Evolutionary conservation across 257 asterid genomes (phyloP), one percentile per base, ranked within the genome.

Genomic region (Scutellaria barbata): DNA sequence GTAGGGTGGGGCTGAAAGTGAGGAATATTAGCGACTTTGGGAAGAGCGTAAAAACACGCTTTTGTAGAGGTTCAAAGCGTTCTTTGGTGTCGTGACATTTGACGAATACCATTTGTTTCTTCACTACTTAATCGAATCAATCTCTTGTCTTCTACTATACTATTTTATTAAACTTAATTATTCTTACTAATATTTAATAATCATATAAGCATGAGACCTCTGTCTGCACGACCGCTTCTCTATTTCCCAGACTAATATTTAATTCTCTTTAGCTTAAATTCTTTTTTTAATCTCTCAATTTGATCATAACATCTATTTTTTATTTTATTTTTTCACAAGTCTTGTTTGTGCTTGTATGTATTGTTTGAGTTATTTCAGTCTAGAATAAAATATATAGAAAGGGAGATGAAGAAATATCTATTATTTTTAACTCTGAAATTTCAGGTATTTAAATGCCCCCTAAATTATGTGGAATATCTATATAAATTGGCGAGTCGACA

Each of bases 221-320:
- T 66, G 68, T 81, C 77, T 81, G 87, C 95, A 81, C 89, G 96
- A 80, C 88, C 76, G 92, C 69, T 16, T 85, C 89, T 75, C 95
- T 69, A 71, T 51, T 81, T 65, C 75, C 85, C 43, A 79, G 20
- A 25, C 63, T 63, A 72, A n/a, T 50, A 14, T 55, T 30, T 47
- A 69, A 59, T 43, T 40, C 10, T 25, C 43, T 8, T 71, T 46
- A 48, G 25, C 10, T 58, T 45, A 43, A 47, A 12, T 14, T 73
- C 51, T 7, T 33, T 43, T 53, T 53, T 30, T 30, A 30, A 30
- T 30, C 35, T 30, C 0, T 30, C 5, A 2, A 30, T 2, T 30
- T 30, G 0, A 30, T 30, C 35, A 30, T 30, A 0, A 30, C 4
- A 30, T 30, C 4, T 2, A 30, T 30, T 30, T 30, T 30, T 30